Conservation (phyloP, 192 early-diverging fungal species). For the Coemansia pectinata region DNA sequence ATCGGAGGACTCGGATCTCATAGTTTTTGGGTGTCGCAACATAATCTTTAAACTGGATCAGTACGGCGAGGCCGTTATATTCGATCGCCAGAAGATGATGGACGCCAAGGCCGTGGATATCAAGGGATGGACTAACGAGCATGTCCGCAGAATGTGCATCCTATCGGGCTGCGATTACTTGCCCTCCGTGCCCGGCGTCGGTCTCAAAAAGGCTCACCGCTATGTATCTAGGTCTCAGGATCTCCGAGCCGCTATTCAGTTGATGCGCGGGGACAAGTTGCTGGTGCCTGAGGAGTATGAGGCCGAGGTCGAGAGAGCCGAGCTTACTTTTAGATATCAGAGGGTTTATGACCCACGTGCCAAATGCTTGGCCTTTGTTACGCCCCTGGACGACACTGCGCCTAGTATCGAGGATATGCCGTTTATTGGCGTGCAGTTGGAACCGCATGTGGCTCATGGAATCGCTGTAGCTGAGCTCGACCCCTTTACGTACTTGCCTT, state of each 20-base stretch:
- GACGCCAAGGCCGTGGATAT: slow-evolving; percentile 56
- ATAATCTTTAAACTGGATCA: slow-evolving; percentile 84
- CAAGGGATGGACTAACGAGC: slow-evolving; percentile 57
- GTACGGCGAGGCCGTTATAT: slow-evolving; percentile 67
- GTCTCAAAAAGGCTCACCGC: slow-evolving; percentile 76
- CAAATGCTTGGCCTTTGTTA: slow-evolving; percentile 60
- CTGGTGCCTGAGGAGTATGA: slow-evolving; percentile 68
- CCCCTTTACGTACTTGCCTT: slow-evolving; percentile 60
- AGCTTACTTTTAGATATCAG: slow-evolving; percentile 88
- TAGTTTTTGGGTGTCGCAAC: slow-evolving; percentile 87
- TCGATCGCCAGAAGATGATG: slow-evolving; percentile 59
- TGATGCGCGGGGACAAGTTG: slow-evolving; percentile 55
- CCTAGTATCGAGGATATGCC: slow-evolving; percentile 50
- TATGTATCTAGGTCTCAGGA: slow-evolving; percentile 61
- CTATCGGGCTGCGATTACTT: slow-evolving; percentile 98
- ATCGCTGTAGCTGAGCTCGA: slow-evolving; percentile 66
- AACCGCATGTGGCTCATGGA: slow-evolving; percentile 52
- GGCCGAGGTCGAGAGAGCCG: slow-evolving; percentile 68
- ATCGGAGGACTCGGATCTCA: slow-evolving; percentile 94
- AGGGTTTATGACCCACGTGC: slow-evolving; percentile 77
- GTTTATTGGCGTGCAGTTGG: slow-evolving; percentile 62
- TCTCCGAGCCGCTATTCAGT: slow-evolving; percentile 55
- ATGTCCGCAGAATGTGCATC: slow-evolving; percentile 90
- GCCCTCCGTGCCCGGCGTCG: slow-evolving; percentile 79
- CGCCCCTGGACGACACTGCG: slow-evolving; percentile 43